Evolutionary conservation across 106 monocot genomes (phyloP).

Genomic region (Hemerocallis citrina): DNA sequence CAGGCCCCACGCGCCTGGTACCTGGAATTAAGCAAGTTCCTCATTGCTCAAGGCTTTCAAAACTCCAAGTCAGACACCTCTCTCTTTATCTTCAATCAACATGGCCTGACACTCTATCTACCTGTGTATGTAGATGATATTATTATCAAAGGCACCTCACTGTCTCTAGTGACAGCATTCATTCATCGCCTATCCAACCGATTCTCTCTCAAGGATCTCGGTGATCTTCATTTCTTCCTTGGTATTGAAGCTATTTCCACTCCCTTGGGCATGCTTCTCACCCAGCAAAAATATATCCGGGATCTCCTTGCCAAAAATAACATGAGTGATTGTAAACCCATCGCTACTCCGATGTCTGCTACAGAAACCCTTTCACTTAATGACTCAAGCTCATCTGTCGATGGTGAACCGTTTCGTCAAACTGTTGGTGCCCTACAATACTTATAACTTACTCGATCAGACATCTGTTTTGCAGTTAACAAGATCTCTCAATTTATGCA

Average conservation of each 20-base stretch:
- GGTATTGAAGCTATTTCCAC: neutral
- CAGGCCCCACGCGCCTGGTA: neutral
- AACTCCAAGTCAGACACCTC: neutral
- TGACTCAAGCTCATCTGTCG: neutral
- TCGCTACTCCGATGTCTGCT: neutral
- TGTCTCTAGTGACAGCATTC: too few relatives aligned
- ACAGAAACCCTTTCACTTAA: neutral
- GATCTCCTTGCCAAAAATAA: neutral
- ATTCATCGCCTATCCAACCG: neutral
- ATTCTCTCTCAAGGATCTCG: neutral
- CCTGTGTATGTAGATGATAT: constrained; percentile 8
- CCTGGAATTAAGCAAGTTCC: neutral
- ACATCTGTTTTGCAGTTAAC: neutral
- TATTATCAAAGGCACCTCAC: neutral
- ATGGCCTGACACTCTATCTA: neutral
- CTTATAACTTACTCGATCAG: neutral
- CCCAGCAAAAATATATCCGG: neutral
- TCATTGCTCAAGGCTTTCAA: neutral
- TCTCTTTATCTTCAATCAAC: neutral
- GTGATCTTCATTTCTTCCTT: neutral
- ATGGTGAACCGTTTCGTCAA: neutral
- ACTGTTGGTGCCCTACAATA: constrained; percentile 3
- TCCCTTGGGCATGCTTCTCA: neutral
- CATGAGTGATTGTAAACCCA: neutral
- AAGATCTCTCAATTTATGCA: constrained; percentile 1